These are phyloP conservation scores for Phytophthora tentaculata DNA, from an alignment of 352 stramenopile genomes.

Conservation along the genomic window DNA sequence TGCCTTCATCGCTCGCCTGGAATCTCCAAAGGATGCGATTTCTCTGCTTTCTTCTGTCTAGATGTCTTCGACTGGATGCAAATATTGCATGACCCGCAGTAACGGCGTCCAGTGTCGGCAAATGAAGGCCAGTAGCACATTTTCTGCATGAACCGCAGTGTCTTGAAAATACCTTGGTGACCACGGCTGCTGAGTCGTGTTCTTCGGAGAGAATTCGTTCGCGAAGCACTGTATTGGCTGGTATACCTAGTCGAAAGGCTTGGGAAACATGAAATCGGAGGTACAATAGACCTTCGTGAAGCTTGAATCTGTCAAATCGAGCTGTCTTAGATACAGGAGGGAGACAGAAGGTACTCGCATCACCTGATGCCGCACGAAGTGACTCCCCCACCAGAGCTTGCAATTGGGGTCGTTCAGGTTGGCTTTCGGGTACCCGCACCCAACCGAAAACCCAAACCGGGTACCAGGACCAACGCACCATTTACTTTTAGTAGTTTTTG, in stretches of 20 bases:
- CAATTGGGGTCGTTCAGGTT: too few relatives aligned
- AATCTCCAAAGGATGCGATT: slow-evolving; percentile 2
- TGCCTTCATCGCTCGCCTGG: slow-evolving; percentile 3
- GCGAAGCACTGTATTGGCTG: background rate
- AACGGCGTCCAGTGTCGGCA: background rate
- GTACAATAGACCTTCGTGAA: background rate
- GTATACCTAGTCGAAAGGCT: background rate
- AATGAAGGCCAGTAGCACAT: slow-evolving; percentile 12
- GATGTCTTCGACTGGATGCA: slow-evolving; percentile 13
- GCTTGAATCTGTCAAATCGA: background rate
- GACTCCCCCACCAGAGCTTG: too few relatives aligned
- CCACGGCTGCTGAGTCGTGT: background rate
- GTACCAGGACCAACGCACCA: too few relatives aligned
- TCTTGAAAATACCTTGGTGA: slow-evolving; percentile 1
- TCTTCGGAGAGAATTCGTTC: background rate
- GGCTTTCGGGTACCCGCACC: too few relatives aligned
- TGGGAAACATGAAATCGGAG: background rate
- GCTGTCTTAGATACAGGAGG: too few relatives aligned
- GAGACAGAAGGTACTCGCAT: too few relatives aligned
- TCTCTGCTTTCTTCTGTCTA: background rate
- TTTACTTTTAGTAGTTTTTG: too few relatives aligned
- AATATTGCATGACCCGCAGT: slow-evolving; percentile 8
- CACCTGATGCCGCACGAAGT: too few relatives aligned
- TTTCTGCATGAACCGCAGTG: background rate
- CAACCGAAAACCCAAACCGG: too few relatives aligned